Evolutionary conservation across 192 early-diverging fungal genomes (phyloP).

Genomic region (Rhizophagus clarus): DNA sequence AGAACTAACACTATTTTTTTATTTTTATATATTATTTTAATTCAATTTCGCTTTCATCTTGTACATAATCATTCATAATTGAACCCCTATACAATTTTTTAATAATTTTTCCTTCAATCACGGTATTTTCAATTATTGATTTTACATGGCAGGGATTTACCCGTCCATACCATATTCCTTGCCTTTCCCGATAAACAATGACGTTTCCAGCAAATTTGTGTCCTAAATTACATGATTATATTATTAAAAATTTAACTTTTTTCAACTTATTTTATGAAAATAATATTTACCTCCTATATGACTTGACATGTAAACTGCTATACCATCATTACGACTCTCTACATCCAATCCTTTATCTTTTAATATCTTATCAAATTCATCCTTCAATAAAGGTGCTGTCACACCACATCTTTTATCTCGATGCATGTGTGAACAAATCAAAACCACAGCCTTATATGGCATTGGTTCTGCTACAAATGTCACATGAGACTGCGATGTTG

Average conservation of each 20-base stretch:
- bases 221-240: slow-evolving; percentile 33
- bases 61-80: slow-evolving; percentile 52
- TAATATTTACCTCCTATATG: slow-evolving; percentile 55
- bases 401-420: slow-evolving; percentile 63
- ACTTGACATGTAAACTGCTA: slow-evolving; percentile 50
- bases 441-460: slow-evolving; percentile 45
- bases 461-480: slow-evolving; percentile 22
- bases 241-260: not conserved
- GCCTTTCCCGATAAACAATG: slow-evolving; percentile 53
- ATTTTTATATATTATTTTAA: too few species aligned
- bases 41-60: not conserved
- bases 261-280: not conserved
- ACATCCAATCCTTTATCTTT: slow-evolving; percentile 50
- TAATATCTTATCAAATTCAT: slow-evolving; percentile 54
- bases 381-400: slow-evolving; percentile 50
- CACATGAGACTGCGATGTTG: not conserved
- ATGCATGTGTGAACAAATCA: slow-evolving; percentile 61
- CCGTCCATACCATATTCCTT: slow-evolving; percentile 63
- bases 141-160: slow-evolving; percentile 55
- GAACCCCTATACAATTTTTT: slow-evolving; percentile 55
- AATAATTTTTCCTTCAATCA: slow-evolving; percentile 52
- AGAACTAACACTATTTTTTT: too few species aligned
- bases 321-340: slow-evolving; percentile 34
- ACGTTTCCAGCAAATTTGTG: slow-evolving; percentile 67
- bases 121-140: slow-evolving; percentile 53